These are phyloP conservation scores for Tieghemostelium lacteum DNA, from an alignment of 78 protist genomes.

Conservation along the genomic window DNA sequence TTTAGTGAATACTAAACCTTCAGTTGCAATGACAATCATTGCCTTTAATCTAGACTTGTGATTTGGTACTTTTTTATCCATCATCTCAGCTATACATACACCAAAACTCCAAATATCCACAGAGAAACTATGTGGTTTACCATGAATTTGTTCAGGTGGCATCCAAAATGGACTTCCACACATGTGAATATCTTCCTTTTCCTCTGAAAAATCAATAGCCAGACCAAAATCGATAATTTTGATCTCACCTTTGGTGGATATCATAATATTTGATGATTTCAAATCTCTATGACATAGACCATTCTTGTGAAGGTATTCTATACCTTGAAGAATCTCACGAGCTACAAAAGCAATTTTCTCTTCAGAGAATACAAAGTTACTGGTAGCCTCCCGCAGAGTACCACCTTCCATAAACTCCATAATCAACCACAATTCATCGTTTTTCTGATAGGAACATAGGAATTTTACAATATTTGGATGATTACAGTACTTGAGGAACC, in stretches of 20 bases:
- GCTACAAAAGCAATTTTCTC: conserved; percentile 36
- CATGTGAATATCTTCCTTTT: conserved; percentile 41
- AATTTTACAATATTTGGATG: conserved; percentile 80
- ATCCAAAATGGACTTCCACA: conserved; percentile 73
- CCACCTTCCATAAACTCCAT: conserved; percentile 85
- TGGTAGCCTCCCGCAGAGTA: conserved; percentile 36
- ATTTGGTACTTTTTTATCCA: conserved; percentile 64
- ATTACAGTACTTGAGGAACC: conserved; percentile 38
- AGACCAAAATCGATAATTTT: conserved; percentile 83
- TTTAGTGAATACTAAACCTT: neutral
- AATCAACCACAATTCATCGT: conserved; percentile 67
- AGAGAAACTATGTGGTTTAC: conserved; percentile 28
- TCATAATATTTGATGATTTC: conserved; percentile 75
- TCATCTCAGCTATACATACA: conserved; percentile 68
- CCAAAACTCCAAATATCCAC: conserved; percentile 85
- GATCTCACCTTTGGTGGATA: conserved; percentile 56
- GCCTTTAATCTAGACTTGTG: conserved; percentile 50
- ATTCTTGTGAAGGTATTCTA: conserved; percentile 23
- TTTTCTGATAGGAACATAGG: conserved; percentile 20
- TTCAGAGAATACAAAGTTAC: conserved; percentile 60
- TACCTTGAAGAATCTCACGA: conserved; percentile 16
- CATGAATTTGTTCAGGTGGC: conserved; percentile 72
- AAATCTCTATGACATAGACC: conserved; percentile 69
- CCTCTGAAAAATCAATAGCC: conserved; percentile 15
- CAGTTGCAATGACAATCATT: conserved; percentile 46